Evolutionary conservation across 23 red algal species (phyloP), one percentile per base, ranked within the genome.

Genomic region (Gracilaria caudata): DNA sequence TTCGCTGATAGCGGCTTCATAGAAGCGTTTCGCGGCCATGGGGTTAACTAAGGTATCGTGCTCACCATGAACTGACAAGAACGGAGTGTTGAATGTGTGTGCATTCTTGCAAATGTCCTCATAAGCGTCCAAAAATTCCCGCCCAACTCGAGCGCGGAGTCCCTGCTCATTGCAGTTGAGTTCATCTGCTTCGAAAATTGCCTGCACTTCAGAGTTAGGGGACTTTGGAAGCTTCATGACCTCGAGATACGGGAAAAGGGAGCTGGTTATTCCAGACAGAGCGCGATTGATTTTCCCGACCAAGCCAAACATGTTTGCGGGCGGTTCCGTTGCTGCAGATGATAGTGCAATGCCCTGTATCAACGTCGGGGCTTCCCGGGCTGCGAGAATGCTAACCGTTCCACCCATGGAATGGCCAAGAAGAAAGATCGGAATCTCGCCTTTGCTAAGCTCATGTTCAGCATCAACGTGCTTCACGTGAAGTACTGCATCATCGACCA

Each of bases 331-430:
- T 4, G 94, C 94, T 7, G 94, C 79, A 37, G 90, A 90, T 39
- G 88, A 91, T 46, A 97, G 32, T 19, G 82, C 83, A 37, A 91
- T 61, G 16, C 94, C 94, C 3, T 39, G 30, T 37, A 89, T 68
- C 38, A 66, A 32, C 11, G 24, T 30, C 11, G 80, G 77, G 4
- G 54, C 63, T 47, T 82, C 76, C 20, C 57, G 64, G 63, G 64
- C n/a, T 32, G 83, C 77, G 46, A 97, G 75, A 16, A 93, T 78
- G 24, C 58, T 13, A 14, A 97, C 29, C 17, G 82, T 71, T 20
- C 94, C 91, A 47, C 94, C 94, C 94, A 97, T 93, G 39, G 94
- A 97, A 72, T 90, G 79, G 23, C 94, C 94, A 17, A 90, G 43
- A 11, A 93, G 32, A 61, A 93, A 97, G 9, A 86, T 20, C 24